Percentiles rank a stretch among this genome's conserved stretches.
These are phyloP conservation scores for Cryptosporidium meleagridis DNA, from an alignment of 169 alveolate species.

Conservation along the genomic window DNA sequence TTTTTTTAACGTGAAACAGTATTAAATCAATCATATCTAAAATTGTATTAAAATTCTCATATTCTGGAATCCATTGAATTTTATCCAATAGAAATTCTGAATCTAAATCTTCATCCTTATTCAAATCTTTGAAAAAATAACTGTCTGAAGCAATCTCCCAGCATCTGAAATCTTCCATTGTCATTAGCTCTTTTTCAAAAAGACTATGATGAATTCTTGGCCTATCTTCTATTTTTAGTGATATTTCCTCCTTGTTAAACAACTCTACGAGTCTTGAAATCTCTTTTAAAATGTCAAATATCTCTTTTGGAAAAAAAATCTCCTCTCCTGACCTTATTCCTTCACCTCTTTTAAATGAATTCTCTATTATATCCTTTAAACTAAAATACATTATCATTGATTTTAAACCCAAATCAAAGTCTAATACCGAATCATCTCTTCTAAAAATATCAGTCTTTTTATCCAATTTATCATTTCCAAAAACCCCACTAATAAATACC, in stretches of 20 bases:
- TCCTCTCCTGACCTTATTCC: neutral
- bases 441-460: neutral
- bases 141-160: slow-evolving; percentile 8
- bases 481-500: neutral
- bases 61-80: slow-evolving; percentile 22
- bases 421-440: neutral
- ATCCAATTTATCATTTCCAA: neutral
- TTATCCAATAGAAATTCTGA: neutral
- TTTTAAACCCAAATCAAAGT: neutral
- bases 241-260: neutral
- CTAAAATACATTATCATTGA: neutral
- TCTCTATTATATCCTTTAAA: neutral
- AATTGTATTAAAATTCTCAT: slow-evolving; percentile 31
- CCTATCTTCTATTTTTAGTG: neutral
- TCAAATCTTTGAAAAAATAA: neutral
- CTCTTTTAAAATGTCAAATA: neutral
- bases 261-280: neutral
- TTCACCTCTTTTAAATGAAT: neutral
- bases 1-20: neutral
- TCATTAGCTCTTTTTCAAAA: slow-evolving; percentile 32
- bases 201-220: slow-evolving; percentile 6
- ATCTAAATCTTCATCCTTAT: neutral
- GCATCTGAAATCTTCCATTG: slow-evolving; percentile 19
- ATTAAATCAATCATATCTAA: slow-evolving; percentile 17
- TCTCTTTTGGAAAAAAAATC: neutral